A percentile compares a stretch with the other conserved stretches of the same genome.
phyloP scores from a whole-genome alignment of 345 rosid genomes.

The Crucihimalaya himalaica region DNA sequence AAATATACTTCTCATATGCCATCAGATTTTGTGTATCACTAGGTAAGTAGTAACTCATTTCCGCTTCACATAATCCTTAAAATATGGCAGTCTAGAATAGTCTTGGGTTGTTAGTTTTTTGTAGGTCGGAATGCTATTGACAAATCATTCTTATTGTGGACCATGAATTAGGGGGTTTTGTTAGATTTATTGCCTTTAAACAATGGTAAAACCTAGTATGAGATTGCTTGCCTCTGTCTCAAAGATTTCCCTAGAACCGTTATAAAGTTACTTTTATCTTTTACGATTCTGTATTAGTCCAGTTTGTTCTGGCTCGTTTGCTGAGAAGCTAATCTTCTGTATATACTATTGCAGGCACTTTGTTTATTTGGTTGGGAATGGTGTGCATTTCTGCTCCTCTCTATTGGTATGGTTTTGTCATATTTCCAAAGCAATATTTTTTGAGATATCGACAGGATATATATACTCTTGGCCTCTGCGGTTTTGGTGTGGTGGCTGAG shows the following conservation, averaged over 20 bases:
- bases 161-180: not conserved
- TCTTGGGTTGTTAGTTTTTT: constrained; percentile 5
- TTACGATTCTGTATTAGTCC: not conserved
- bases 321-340: constrained; percentile 21
- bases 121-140: not conserved
- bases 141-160: not conserved
- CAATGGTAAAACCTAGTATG: constrained; percentile 3
- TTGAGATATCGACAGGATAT: constrained; percentile 8
- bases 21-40: constrained; percentile 10
- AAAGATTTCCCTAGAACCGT: not conserved
- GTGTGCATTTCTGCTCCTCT: constrained; percentile 24
- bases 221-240: not conserved
- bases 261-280: not conserved
- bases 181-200: constrained; percentile 6
- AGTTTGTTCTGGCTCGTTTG: not conserved
- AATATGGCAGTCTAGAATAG: not conserved
- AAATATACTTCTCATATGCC: constrained; percentile 17
- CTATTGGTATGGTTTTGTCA: constrained; percentile 25
- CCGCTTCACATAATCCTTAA: constrained; percentile 8
- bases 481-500: constrained; percentile 34
- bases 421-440: not conserved
- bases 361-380: constrained; percentile 34
- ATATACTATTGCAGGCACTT: constrained; percentile 30
- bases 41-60: constrained; percentile 30
- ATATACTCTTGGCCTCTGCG: constrained; percentile 39